These are phyloP conservation scores for Fusarium circinatum DNA, from an alignment of 2,329 filamentous ascomycete species.

Conservation along the genomic window DNA sequence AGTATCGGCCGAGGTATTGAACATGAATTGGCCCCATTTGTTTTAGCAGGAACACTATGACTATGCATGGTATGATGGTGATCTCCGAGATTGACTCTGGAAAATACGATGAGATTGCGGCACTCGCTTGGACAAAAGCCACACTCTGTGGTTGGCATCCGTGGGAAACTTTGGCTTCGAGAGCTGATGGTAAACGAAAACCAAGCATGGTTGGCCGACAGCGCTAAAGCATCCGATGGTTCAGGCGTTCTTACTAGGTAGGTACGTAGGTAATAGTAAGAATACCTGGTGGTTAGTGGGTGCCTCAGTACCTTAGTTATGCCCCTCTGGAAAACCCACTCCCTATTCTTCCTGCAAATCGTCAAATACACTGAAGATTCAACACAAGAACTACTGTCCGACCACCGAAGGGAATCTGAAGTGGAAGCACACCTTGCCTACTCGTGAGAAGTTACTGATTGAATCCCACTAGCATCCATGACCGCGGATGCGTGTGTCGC, in stretches of 20 bases:
- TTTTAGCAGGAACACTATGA: constrained; percentile 14
- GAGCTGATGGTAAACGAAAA: constrained; percentile 20
- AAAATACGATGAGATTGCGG: constrained; percentile 30
- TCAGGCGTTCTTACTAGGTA: constrained; percentile 32
- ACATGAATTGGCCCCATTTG: neutral
- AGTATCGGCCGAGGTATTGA: neutral
- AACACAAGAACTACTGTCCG: neutral
- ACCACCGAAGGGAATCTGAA: neutral
- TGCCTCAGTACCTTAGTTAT: neutral
- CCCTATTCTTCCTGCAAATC: constrained; percentile 14
- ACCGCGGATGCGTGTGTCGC: constrained; percentile 9
- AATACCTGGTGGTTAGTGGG: neutral
- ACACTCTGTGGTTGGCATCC: constrained; percentile 31
- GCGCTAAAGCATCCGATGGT: constrained; percentile 39
- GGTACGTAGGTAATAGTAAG: constrained; percentile 24
- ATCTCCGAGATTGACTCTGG: constrained; percentile 26
- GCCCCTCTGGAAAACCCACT: constrained; percentile 36
- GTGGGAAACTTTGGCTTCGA: constrained; percentile 26
- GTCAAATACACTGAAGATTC: constrained; percentile 15
- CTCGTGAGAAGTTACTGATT: constrained; percentile 2
- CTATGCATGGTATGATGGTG: constrained; percentile 20
- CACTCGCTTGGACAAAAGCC: constrained; percentile 28
- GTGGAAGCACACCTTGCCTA: neutral
- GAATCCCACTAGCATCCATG: constrained; percentile 11
- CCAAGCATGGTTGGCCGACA: constrained; percentile 14